These are phyloP conservation scores for Exophiala phaeomuriformis DNA, from an alignment of 2,329 filamentous ascomycete genomes.

Conservation along the genomic window DNA sequence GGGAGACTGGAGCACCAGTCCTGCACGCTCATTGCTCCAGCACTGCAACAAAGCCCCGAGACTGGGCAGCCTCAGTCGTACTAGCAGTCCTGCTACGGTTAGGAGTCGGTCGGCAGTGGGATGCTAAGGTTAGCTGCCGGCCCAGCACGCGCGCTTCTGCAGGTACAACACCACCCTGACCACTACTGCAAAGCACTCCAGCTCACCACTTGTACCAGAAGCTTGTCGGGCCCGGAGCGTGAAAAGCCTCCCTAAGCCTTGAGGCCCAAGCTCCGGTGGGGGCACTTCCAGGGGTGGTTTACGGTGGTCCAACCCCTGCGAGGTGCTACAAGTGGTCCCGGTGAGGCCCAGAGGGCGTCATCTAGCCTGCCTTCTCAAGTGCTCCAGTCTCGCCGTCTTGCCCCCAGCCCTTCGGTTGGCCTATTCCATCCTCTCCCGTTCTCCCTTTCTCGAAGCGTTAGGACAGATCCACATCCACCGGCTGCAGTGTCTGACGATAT, in stretches of 20 bases:
- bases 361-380: not conserved
- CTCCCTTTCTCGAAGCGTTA: not conserved
- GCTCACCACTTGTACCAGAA: not conserved
- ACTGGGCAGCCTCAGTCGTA: not conserved
- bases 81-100: not conserved
- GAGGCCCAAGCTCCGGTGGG: not conserved
- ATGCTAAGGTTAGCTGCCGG: too few species aligned
- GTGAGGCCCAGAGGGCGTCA: not conserved
- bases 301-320: not conserved
- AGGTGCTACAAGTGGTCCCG: not conserved
- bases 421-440: not conserved
- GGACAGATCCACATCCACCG: slow-evolving; percentile 17
- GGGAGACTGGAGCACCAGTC: not conserved
- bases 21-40: too few species aligned
- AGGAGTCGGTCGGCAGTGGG: too few species aligned
- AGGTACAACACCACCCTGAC: slow-evolving; percentile 2
- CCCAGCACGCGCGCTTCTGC: not conserved
- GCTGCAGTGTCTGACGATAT: not conserved
- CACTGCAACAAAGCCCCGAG: not conserved
- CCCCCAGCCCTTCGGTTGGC: too few species aligned
- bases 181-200: not conserved
- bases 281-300: not conserved
- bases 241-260: not conserved
- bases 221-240: not conserved
- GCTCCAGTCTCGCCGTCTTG: not conserved